Evolutionary conservation across 1,139 yeast species (phyloP), one percentile per base, ranked within the genome.

Genomic region (Diutina sp.): DNA sequence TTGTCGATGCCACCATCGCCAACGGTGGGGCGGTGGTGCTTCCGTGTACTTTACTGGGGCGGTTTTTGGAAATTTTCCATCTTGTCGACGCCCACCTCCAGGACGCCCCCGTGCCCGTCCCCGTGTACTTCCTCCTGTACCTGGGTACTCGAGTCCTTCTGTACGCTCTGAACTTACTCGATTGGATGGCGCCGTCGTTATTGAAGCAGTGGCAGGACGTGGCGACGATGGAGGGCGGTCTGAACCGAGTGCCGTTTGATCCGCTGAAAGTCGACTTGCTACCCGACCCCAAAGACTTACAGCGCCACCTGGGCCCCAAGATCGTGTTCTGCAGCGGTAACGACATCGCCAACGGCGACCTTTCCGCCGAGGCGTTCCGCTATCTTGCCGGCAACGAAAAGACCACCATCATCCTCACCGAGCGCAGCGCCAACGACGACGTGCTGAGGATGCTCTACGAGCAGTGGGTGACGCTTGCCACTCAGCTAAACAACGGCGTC

Each of bases 161-260:
- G 47, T 90, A 87, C 67, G 97, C 97, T 0, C 83, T 90, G 21
- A 86, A 90, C 58, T 87, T 93, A 84, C 71, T 91, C 30, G 99
- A 95, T 71, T 95, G 98, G 98, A 87, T 93, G 93, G 84, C 95
- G 0, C 80, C 91, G 1, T 79, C 83, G 32, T 79, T 90, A 51
- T 80, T 89, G 44, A 85, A 87, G 62, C 87, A 85, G 56, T 90
- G 97, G 93, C 96, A 89, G 62, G 73, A 67, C 56, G 70, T 69
- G 35, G 66, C 66, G 21, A 64, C 70, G 1, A 62, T 67, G 12
- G 60, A 64, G 14, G 60, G 66, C 11, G 66, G 67, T 25, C 28
- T 8, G n/a, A 57, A 56, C 32, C 80, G 81, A 57, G 80, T 87
- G 2, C 97, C 97, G 0, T 86, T 87, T 62, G 88, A 85, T 63